Conservation (phyloP, 495 filamentous ascomycete species). For the Pyrenula massariospora region DNA sequence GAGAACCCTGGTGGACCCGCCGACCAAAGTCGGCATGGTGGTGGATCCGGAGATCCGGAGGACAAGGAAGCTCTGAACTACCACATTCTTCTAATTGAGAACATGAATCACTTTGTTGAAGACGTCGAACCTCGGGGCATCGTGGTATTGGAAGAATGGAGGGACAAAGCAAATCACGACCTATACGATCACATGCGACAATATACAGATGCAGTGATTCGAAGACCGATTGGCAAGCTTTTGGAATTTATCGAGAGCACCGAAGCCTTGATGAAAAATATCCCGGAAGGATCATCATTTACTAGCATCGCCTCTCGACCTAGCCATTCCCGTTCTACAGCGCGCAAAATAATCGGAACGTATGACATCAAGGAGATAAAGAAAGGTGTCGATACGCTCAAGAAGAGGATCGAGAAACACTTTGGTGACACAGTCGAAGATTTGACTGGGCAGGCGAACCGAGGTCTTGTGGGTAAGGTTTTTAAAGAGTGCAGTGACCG, state of each 20-base stretch:
- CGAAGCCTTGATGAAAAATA: conserved; percentile 46
- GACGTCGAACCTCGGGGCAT: conserved; percentile 70
- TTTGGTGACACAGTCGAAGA: conserved; percentile 80
- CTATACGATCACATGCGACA: conserved; percentile 78
- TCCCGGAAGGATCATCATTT: background rate
- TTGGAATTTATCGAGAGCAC: conserved; percentile 81
- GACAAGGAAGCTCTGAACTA: conserved; percentile 95
- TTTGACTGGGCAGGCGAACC: conserved; percentile 35
- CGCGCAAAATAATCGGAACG: conserved; percentile 69
- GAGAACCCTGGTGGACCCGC: conserved; percentile 60
- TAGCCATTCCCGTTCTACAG: conserved; percentile 64
- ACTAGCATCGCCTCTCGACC: conserved; percentile 54
- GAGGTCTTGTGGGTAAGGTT: conserved; percentile 64
- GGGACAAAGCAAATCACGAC: conserved; percentile 60
- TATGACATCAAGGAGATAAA: conserved; percentile 76
- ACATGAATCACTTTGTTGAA: conserved; percentile 95
- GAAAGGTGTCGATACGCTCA: conserved; percentile 72
- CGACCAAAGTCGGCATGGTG: background rate
- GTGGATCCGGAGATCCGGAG: conserved; percentile 48
- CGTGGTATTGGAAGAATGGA: conserved; percentile 70
- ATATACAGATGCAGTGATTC: conserved; percentile 79
- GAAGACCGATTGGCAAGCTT: conserved; percentile 77
- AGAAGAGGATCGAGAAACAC: conserved; percentile 90
- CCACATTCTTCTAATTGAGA: conserved; percentile 93
- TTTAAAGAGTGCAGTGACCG: conserved; percentile 68